Evolutionary conservation across 306 rosid genomes (phyloP), one percentile per base, ranked within the genome.

Genomic region (Pterocarpus macrocarpus): DNA sequence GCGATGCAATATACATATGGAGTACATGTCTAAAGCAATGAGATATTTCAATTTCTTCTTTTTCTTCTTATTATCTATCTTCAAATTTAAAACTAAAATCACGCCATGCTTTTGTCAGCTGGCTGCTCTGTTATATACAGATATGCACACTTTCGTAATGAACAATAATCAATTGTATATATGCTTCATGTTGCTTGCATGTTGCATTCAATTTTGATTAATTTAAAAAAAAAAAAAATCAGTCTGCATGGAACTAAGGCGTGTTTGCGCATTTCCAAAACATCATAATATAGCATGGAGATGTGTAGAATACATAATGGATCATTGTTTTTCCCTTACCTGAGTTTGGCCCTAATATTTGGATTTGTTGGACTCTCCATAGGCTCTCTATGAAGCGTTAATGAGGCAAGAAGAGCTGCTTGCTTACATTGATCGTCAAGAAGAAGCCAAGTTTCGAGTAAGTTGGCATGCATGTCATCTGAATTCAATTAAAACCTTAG

Each of bases 321-420:
- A 17, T 36, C 72, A 55, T 62, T 47, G 28, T 81, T 64, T 71
- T 64, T 67, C 52, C 15, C 33, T 44, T 77, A 12, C 49, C 50
- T 2, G 39, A 56, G 45, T 63, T 64, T 33, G 67, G 70, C 44
- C 56, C 62, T 64, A 55, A 72, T 68, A 62, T 74, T 79, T 87
- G 67, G 45, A 71, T 36, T 71, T 83, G 56, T 33, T 86, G 59
- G 59, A 70, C 53, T 59, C 11, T 76, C 53, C 38, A 6, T 78
- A 96, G 99, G 98, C 99, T 82, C 91, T 96, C 41, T 82, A 96
- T 80, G 97, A 96, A 16, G 98, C 99, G 0, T 88, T 92, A 58
- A 94, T 96, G 97, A 92, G 92, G 87, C 99, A 96, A 85, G 98
- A 96, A 85, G 99, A 96, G 83, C 86, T 96, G 85, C 94, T 96